A percentile compares a stretch with the other conserved stretches of the same genome.
These are phyloP conservation scores for Kodamaea fungicola DNA, from an alignment of 1,139 yeast genomes.

Conservation along the genomic window DNA sequence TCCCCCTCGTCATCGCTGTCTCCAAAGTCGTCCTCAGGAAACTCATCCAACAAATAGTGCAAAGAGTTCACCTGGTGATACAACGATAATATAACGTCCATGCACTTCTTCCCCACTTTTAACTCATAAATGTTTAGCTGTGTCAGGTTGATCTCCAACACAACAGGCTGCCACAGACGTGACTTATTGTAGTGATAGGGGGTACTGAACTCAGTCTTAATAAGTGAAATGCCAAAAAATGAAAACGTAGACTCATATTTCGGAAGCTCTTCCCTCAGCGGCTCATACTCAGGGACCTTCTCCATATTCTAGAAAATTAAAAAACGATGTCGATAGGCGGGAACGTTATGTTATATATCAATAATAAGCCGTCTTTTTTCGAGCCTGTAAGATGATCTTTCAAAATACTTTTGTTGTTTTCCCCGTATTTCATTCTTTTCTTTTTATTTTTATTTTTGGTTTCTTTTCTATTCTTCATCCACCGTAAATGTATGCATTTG, in stretches of 20 bases:
- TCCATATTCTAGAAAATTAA: background rate
- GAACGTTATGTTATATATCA: background rate
- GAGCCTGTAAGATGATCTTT: background rate
- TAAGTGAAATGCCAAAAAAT: conserved; percentile 31
- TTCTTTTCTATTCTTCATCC: background rate
- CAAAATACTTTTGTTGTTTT: background rate
- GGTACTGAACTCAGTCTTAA: conserved; percentile 36
- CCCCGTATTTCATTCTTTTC: background rate
- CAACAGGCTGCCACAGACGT: conserved; percentile 45
- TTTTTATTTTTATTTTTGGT: background rate
- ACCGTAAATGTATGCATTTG: background rate
- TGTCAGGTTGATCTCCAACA: conserved; percentile 56
- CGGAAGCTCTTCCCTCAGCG: conserved; percentile 28
- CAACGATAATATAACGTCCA: conserved; percentile 27
- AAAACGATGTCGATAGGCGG: background rate
- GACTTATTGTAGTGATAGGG: conserved; percentile 34
- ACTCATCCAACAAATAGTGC: conserved; percentile 20
- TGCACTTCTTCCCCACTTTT: conserved; percentile 21
- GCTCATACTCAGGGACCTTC: conserved; percentile 18
- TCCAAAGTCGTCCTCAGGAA: conserved; percentile 14
- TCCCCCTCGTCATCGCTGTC: conserved; percentile 10
- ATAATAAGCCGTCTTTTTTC: background rate
- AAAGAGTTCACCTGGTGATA: conserved; percentile 29
- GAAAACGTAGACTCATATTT: conserved; percentile 31
- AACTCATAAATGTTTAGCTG: conserved; percentile 46